Evolutionary conservation across 257 asterid genomes (phyloP).

Genomic region (Solanum tarapatanum): DNA sequence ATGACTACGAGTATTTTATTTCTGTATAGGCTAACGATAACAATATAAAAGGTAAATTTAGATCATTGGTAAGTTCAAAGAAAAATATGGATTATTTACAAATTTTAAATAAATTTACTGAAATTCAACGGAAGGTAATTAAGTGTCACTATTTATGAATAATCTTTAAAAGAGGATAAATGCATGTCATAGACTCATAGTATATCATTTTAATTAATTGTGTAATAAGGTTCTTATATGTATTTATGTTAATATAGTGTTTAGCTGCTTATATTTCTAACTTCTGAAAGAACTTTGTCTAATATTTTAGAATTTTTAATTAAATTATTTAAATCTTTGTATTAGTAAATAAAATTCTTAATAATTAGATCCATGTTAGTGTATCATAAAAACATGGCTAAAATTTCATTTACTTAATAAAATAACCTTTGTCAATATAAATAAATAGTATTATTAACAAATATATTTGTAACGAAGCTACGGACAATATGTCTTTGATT

Average conservation of each 20-base stretch:
- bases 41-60: neutral
- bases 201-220: neutral
- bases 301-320: too few species aligned
- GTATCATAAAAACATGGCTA: too few species aligned
- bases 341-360: too few species aligned
- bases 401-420: too few species aligned
- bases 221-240: neutral
- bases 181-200: neutral
- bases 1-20: too few species aligned
- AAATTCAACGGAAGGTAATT: neutral
- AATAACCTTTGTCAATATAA: neutral
- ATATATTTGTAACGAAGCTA: neutral
- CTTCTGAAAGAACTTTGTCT: too few species aligned
- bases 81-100: neutral
- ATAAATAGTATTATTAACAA: too few species aligned
- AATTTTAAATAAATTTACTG: neutral
- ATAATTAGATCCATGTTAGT: too few species aligned
- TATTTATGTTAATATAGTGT: too few species aligned
- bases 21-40: neutral
- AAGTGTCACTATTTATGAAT: neutral
- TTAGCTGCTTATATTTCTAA: too few species aligned
- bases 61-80: neutral
- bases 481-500: neutral
- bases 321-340: too few species aligned
- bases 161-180: neutral